These are phyloP conservation scores for Globisporangium viniferum DNA, from an alignment of 352 stramenopile genomes.

Conservation along the genomic window DNA sequence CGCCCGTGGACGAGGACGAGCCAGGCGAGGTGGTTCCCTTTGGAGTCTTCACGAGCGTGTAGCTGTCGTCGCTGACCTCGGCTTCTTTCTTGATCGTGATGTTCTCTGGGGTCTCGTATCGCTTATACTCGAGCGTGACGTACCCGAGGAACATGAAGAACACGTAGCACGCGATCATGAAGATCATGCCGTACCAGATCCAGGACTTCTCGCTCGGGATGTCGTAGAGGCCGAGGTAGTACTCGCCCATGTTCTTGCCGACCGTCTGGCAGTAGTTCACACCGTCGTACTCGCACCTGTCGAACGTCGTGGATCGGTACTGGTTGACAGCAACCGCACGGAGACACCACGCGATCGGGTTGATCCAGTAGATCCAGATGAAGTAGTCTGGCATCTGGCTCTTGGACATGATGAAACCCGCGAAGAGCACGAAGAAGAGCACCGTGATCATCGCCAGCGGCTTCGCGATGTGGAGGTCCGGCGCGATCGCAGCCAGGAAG, in stretches of 20 bases:
- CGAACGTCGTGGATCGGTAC: conserved; percentile 22
- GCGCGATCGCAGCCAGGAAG: conserved; percentile 26
- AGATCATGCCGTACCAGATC: conserved; percentile 25
- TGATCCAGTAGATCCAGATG: conserved; percentile 51
- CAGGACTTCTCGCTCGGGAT: conserved; percentile 26
- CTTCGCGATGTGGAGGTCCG: conserved; percentile 31
- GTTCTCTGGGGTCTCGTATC: conserved; percentile 22
- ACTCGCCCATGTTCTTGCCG: conserved; percentile 29
- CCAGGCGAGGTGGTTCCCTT: neutral
- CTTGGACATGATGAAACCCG: conserved; percentile 32
- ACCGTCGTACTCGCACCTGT: conserved; percentile 23
- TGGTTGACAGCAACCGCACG: conserved; percentile 29
- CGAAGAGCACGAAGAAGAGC: conserved; percentile 40
- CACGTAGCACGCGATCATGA: conserved; percentile 24
- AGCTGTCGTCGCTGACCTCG: conserved; percentile 1
- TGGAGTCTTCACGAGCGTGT: neutral
- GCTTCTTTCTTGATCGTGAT: conserved; percentile 18
- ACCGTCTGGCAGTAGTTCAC: conserved; percentile 26
- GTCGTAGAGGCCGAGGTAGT: conserved; percentile 28
- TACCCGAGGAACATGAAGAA: conserved; percentile 32
- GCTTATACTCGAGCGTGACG: conserved; percentile 26
- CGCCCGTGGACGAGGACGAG: neutral
- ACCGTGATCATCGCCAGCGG: conserved; percentile 31
- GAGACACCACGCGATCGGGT: conserved; percentile 41
- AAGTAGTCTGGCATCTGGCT: conserved; percentile 34